phyloP scores from a whole-genome alignment of 2,329 filamentous ascomycete species.

The Colletotrichum echinochloae region DNA sequence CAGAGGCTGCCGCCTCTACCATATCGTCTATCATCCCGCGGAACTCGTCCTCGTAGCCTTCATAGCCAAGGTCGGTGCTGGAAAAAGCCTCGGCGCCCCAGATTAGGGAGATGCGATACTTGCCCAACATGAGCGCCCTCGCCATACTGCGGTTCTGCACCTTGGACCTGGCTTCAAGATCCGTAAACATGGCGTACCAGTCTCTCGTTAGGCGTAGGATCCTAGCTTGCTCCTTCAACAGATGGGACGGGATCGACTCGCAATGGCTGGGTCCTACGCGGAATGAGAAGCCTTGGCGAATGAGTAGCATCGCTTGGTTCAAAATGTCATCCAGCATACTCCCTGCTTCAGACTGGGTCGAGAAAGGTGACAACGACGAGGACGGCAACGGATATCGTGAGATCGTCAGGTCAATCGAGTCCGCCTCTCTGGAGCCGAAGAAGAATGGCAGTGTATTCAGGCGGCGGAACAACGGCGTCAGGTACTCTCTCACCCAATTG shows the following conservation, averaged over 20 bases:
- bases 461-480: conserved; percentile 25
- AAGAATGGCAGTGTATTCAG: conserved; percentile 18
- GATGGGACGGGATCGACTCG: conserved; percentile 30
- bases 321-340: conserved; percentile 47
- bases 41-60: conserved; percentile 51
- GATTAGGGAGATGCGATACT: conserved; percentile 8
- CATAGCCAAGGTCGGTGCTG: conserved; percentile 49
- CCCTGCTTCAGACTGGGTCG: conserved; percentile 46
- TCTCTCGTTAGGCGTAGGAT: neutral
- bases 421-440: neutral
- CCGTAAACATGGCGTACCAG: conserved; percentile 44
- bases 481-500: conserved; percentile 12
- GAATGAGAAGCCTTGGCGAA: conserved; percentile 46
- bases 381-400: neutral
- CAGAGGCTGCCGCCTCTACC: neutral
- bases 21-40: conserved; percentile 51
- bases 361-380: conserved; percentile 16
- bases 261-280: conserved; percentile 40
- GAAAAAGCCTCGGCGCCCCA: conserved; percentile 15
- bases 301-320: conserved; percentile 46
- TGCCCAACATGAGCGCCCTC: conserved; percentile 9
- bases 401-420: conserved; percentile 35
- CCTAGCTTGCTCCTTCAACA: conserved; percentile 30
- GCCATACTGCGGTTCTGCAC: neutral
- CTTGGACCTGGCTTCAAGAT: conserved; percentile 7